Evolutionary conservation across 805 yeast genomes (phyloP).

Genomic region (Vanderwaltozyma tropicalis): DNA sequence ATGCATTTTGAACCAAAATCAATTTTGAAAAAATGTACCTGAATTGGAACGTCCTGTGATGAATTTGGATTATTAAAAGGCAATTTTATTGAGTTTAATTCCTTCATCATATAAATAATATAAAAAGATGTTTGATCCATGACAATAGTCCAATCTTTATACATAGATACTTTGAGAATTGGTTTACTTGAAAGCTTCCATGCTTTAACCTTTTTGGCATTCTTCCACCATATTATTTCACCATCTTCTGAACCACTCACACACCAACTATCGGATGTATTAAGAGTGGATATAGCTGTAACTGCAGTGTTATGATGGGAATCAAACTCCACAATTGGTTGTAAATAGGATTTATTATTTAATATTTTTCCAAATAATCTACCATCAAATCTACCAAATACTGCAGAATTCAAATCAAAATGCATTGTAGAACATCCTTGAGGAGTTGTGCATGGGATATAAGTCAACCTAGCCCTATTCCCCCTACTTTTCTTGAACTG

Average conservation of each 20-base stretch:
- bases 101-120: slow-evolving; percentile 18
- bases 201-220: slow-evolving; percentile 12
- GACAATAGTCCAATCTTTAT: slow-evolving; percentile 17
- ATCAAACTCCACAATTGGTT: slow-evolving; percentile 26
- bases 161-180: slow-evolving; percentile 15
- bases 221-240: slow-evolving; percentile 28
- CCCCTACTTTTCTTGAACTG: slow-evolving; percentile 11
- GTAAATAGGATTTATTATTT: slow-evolving; percentile 25
- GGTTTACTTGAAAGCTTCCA: slow-evolving; percentile 14
- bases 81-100: slow-evolving; percentile 10
- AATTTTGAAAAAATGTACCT: slow-evolving; percentile 19
- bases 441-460: slow-evolving; percentile 30
- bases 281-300: slow-evolving; percentile 22
- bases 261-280: slow-evolving; percentile 17
- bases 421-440: slow-evolving; percentile 30
- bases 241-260: slow-evolving; percentile 28
- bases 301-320: slow-evolving; percentile 21
- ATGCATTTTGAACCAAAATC: slow-evolving; percentile 26
- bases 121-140: slow-evolving; percentile 18
- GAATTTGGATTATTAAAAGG: slow-evolving; percentile 3
- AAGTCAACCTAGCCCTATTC: slow-evolving; percentile 22
- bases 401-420: slow-evolving; percentile 26
- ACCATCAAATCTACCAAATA: slow-evolving; percentile 30
- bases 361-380: slow-evolving; percentile 27
- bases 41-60: slow-evolving; percentile 1